A percentile compares a stretch with the other conserved stretches of the same genome.
Conservation (phyloP, 768 basidiomycete species). For the Suillus subalutaceus region DNA sequence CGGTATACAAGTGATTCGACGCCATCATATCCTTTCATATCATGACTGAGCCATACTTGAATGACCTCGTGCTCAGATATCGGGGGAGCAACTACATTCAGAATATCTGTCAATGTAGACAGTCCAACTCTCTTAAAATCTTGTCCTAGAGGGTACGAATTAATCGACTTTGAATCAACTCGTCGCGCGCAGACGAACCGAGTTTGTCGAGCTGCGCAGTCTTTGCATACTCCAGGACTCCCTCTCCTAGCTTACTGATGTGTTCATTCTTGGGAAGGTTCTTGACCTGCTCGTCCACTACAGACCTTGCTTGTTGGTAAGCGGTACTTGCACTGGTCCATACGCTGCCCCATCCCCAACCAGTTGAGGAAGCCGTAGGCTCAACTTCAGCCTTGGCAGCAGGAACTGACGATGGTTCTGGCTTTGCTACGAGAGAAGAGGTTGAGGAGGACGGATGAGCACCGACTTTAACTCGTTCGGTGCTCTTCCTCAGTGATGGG, state of each 20-base stretch:
- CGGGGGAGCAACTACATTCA: constrained; percentile 97
- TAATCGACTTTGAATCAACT: constrained; percentile 12
- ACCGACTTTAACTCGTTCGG: constrained; percentile 74
- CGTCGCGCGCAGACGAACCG: constrained; percentile 47
- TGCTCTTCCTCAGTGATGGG: constrained; percentile 72
- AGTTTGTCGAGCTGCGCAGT: constrained; percentile 88
- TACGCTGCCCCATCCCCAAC: constrained; percentile 87
- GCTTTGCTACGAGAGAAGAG: constrained; percentile 42
- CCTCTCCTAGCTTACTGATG: constrained; percentile 87
- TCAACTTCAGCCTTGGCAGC: constrained; percentile 27
- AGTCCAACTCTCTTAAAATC: constrained; percentile 89
- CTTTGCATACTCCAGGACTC: constrained; percentile 86
- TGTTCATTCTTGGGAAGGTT: constrained; percentile 83
- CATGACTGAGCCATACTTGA: constrained; percentile 93
- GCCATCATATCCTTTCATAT: constrained; percentile 96
- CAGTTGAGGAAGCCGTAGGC: constrained; percentile 27
- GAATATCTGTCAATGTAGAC: constrained; percentile 86
- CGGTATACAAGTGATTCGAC: constrained; percentile 93
- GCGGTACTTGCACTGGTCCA: constrained; percentile 88
- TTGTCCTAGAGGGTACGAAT: constrained; percentile 57
- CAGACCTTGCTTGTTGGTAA: constrained; percentile 83
- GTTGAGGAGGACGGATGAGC: constrained; percentile 43
- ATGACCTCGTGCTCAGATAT: constrained; percentile 99
- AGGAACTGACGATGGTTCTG: constrained; percentile 27
- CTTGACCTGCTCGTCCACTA: constrained; percentile 94